Conservation (phyloP, 1,284 basidiomycete genomes). For the Irpex lacteus region DNA sequence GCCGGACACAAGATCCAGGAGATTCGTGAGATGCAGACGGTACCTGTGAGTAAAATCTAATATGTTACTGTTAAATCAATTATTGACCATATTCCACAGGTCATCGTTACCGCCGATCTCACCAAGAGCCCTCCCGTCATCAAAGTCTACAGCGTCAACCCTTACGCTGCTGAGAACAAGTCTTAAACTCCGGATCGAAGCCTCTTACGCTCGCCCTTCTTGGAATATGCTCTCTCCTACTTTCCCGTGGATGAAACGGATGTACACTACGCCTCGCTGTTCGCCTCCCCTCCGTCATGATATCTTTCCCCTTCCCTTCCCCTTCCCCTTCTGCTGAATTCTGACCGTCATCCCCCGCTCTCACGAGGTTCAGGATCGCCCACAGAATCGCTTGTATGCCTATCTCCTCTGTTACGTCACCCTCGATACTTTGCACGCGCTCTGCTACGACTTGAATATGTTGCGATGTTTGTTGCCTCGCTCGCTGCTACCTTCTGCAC, state of each 20-base stretch:
- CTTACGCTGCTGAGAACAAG: conserved; percentile 59
- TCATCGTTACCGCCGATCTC: conserved; percentile 90
- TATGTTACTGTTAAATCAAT: background rate
- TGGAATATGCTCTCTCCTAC: conserved; percentile 1
- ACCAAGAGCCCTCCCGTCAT: conserved; percentile 94
- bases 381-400: background rate
- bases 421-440: background rate
- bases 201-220: background rate
- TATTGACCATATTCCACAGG: conserved; percentile 39
- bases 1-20: conserved; percentile 91
- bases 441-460: background rate
- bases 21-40: conserved; percentile 85
- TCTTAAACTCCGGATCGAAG: background rate
- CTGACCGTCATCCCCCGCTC: background rate
- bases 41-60: conserved; percentile 64
- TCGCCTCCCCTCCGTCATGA: background rate
- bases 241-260: conserved; percentile 3
- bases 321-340: background rate
- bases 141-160: conserved; percentile 89
- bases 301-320: background rate
- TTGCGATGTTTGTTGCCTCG: background rate
- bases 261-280: conserved; percentile 4
- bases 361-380: background rate
- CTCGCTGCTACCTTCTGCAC: background rate
- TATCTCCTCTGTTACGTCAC: background rate